These are phyloP conservation scores for Pseudozyma sp. DNA, from an alignment of 1,284 basidiomycete species.

Conservation along the genomic window DNA sequence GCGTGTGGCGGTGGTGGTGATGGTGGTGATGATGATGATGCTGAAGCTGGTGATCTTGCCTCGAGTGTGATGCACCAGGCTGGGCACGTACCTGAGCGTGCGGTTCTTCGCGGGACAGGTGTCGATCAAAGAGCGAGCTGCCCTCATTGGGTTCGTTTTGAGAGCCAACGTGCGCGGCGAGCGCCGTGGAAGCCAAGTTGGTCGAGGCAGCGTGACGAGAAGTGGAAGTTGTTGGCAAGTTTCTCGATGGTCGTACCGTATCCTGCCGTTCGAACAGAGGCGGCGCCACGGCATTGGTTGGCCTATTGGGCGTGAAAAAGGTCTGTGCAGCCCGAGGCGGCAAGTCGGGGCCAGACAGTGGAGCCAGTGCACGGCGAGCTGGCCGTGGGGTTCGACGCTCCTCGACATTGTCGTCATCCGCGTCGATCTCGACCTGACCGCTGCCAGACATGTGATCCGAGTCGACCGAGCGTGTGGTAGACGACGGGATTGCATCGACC, in stretches of 20 bases:
- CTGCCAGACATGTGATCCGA: constrained; percentile 21
- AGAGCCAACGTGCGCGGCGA: constrained; percentile 42
- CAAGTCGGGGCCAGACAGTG: constrained; percentile 35
- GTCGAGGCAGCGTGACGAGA: constrained; percentile 31
- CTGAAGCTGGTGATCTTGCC: neutral
- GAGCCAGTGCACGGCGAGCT: constrained; percentile 47
- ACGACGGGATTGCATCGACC: constrained; percentile 27
- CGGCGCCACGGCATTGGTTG: constrained; percentile 36
- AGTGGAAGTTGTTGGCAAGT: constrained; percentile 25
- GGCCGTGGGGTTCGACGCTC: constrained; percentile 57
- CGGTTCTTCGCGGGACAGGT: constrained; percentile 10
- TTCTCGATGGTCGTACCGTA: constrained; percentile 43
- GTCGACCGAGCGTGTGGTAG: constrained; percentile 19
- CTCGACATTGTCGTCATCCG: constrained; percentile 39
- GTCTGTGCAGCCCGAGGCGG: constrained; percentile 10
- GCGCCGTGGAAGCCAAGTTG: constrained; percentile 34
- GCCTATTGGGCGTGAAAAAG: constrained; percentile 39
- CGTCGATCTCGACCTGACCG: constrained; percentile 3
- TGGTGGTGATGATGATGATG: constrained; percentile 17
- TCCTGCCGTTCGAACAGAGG: constrained; percentile 47
- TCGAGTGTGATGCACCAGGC: constrained; percentile 1
- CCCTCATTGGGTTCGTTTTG: constrained; percentile 4
- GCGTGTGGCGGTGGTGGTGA: constrained; percentile 20
- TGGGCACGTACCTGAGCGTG: constrained; percentile 5
- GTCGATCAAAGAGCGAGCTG: constrained; percentile 22